These are phyloP conservation scores for Rhypophila decipiens DNA, from an alignment of 495 filamentous ascomycete genomes.

Conservation along the genomic window DNA sequence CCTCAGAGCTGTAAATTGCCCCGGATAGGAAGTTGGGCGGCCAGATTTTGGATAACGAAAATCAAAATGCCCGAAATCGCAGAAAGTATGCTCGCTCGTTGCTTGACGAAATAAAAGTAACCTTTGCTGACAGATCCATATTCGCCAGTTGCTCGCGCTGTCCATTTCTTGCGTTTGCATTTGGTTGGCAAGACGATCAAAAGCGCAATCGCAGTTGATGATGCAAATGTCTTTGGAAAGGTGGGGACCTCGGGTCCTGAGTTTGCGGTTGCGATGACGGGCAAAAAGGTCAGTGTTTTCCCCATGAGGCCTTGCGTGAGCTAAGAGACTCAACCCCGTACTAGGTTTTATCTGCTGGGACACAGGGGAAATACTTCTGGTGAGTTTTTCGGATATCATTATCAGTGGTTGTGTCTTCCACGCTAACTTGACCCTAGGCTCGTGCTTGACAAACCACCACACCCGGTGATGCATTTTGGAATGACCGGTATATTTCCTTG, in stretches of 20 bases:
- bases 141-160: slow-evolving; percentile 65
- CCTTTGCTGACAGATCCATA: too few species aligned
- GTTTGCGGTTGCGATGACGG: slow-evolving; percentile 65
- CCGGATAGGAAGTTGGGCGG: too few species aligned
- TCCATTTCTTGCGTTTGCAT: slow-evolving; percentile 73
- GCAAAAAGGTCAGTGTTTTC: slow-evolving; percentile 50
- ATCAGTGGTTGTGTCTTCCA: neutral
- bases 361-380: slow-evolving; percentile 98
- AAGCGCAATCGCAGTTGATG: slow-evolving; percentile 64
- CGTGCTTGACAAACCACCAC: slow-evolving; percentile 55
- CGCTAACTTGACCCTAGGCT: slow-evolving; percentile 27
- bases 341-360: slow-evolving; percentile 58
- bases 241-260: slow-evolving; percentile 67
- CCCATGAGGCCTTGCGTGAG: neutral
- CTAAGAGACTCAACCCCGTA: neutral
- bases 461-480: slow-evolving; percentile 87
- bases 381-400: slow-evolving; percentile 13
- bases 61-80: slow-evolving; percentile 71
- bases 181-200: slow-evolving; percentile 75
- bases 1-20: neutral
- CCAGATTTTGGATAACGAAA: neutral
- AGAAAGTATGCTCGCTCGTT: slow-evolving; percentile 44
- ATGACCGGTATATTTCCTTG: slow-evolving; percentile 46
- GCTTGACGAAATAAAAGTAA: too few species aligned
- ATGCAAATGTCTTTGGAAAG: slow-evolving; percentile 81